Evolutionary conservation across 2,329 filamentous ascomycete genomes (phyloP).

Genomic region (Blumeria hordei): DNA sequence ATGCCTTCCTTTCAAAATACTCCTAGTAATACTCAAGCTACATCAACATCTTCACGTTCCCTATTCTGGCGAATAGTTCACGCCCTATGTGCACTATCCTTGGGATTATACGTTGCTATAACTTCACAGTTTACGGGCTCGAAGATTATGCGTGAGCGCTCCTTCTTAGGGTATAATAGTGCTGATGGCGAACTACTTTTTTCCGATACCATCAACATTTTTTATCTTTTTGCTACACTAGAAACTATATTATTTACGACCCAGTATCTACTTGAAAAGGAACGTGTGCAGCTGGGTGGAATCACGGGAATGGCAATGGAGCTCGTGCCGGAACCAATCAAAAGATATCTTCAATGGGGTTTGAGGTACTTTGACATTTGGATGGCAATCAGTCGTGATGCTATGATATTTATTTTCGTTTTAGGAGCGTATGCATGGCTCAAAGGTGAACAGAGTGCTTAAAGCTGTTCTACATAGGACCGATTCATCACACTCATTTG

Average conservation of each 20-base stretch:
- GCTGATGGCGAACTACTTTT: conserved; percentile 13
- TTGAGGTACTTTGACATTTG: conserved; percentile 48
- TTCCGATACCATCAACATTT: conserved; percentile 29
- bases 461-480: not conserved
- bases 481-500: too few species aligned
- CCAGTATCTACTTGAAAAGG: conserved; percentile 45
- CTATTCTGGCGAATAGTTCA: conserved; percentile 52
- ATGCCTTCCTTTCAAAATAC: conserved; percentile 18
- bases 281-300: conserved; percentile 28
- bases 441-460: conserved; percentile 3
- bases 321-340: conserved; percentile 40
- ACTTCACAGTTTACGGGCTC: conserved; percentile 45
- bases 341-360: conserved; percentile 33
- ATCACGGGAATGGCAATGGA: conserved; percentile 37
- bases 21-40: conserved; percentile 16
- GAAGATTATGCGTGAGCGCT: conserved; percentile 30
- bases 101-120: conserved; percentile 47
- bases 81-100: conserved; percentile 41
- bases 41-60: conserved; percentile 19
- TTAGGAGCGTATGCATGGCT: conserved; percentile 22
- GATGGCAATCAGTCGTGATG: conserved; percentile 44
- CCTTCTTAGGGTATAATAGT: conserved; percentile 11
- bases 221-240: conserved; percentile 59
- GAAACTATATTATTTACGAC: conserved; percentile 50
- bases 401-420: conserved; percentile 56